phyloP scores from a whole-genome alignment of 257 asterid species.

The Solanum phureja region DNA sequence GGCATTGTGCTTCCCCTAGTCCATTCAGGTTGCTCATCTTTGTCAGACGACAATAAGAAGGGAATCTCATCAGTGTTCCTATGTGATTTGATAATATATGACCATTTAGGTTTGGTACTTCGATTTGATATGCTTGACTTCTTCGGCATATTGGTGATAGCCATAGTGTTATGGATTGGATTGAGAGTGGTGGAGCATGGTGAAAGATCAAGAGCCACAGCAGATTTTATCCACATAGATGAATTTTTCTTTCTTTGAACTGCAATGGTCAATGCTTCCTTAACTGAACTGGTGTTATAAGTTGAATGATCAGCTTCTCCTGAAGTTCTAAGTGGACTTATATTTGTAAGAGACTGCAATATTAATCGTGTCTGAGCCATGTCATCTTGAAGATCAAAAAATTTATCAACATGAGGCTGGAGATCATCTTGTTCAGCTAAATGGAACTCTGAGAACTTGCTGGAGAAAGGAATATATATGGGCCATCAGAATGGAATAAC shows the following conservation, averaged over 20 bases:
- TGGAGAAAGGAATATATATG: conserved; percentile 12
- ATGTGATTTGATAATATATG: conserved; percentile 13
- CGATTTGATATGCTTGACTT: conserved; percentile 7
- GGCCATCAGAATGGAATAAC: not conserved
- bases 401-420: conserved; percentile 45
- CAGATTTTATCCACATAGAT: conserved; percentile 53
- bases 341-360: conserved; percentile 41
- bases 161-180: conserved; percentile 4
- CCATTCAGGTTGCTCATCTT: conserved; percentile 35
- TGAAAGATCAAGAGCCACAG: conserved; percentile 57
- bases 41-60: conserved; percentile 15
- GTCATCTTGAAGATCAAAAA: conserved; percentile 42
- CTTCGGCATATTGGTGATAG: conserved; percentile 9
- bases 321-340: conserved; percentile 34
- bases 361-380: conserved; percentile 34
- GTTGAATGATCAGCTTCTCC: conserved; percentile 19
- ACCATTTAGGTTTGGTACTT: conserved; percentile 18
- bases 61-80: conserved; percentile 18
- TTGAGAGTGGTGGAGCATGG: conserved; percentile 9
- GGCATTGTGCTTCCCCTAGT: conserved; percentile 19
- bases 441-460: conserved; percentile 52
- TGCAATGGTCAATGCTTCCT: conserved; percentile 35
- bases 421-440: conserved; percentile 39
- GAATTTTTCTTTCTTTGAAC: conserved; percentile 54
- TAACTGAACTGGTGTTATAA: conserved; percentile 22